Evolutionary conservation across 805 yeast species (phyloP).

Genomic region (Maudiozyma serrabonitensis): DNA sequence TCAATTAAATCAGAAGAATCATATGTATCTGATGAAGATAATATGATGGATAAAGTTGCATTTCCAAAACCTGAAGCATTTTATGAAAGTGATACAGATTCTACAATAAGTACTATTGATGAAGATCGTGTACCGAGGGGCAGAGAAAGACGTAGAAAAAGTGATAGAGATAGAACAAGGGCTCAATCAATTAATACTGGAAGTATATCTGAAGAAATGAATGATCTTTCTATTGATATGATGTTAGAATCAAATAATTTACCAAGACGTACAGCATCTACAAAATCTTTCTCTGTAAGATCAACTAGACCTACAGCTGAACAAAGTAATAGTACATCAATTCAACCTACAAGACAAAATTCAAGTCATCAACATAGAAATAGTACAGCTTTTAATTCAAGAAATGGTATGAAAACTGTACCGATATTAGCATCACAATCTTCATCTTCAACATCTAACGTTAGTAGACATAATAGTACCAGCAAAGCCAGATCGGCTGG

Average conservation of each 20-base stretch:
- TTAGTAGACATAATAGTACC: neutral
- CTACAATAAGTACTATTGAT: neutral
- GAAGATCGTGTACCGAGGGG: neutral
- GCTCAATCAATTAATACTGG: constrained; percentile 1
- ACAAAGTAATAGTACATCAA: neutral
- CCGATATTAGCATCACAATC: neutral
- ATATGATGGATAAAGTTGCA: constrained; percentile 1
- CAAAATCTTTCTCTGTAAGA: neutral
- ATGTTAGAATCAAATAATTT: constrained; percentile 3
- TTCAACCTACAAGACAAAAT: neutral
- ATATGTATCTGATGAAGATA: constrained; percentile 16
- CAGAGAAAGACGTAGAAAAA: neutral
- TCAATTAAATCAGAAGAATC: constrained; percentile 16
- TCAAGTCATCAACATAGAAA: neutral
- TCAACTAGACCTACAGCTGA: neutral
- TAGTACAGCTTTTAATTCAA: neutral
- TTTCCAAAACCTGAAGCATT: neutral
- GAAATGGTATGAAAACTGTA: neutral
- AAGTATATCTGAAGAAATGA: neutral
- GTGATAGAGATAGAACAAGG: constrained; percentile 3
- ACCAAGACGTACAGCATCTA: neutral
- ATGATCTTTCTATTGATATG: constrained; percentile 7
- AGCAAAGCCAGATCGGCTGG: neutral
- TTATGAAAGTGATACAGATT: neutral
- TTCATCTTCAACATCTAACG: neutral